Evolutionary conservation across 495 filamentous ascomycete species (phyloP).

Genomic region (Penicillium simplicissimum): DNA sequence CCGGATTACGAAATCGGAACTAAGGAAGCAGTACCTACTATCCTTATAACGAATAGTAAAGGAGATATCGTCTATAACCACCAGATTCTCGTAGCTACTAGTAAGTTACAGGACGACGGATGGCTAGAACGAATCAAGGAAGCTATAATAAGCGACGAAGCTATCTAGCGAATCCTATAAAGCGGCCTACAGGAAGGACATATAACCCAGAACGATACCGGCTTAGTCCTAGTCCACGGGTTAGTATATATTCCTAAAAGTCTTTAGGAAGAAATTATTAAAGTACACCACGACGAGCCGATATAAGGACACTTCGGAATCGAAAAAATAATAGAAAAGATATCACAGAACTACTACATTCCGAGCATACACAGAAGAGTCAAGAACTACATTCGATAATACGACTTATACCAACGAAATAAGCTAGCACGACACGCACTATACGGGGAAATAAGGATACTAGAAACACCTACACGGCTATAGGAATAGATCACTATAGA

Average conservation of each 20-base stretch:
- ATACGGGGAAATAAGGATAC: too few species aligned
- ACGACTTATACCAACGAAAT: background rate
- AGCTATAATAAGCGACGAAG: background rate
- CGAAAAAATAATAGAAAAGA: background rate
- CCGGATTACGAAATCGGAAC: background rate
- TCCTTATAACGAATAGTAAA: background rate
- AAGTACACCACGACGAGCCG: background rate
- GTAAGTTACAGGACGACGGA: background rate
- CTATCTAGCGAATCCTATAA: background rate
- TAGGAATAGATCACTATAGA: too few species aligned
- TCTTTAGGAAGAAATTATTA: background rate
- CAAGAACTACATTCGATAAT: background rate
- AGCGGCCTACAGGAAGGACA: background rate
- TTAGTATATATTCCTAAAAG: background rate
- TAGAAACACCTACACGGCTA: too few species aligned
- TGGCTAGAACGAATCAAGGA: background rate
- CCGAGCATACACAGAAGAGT: background rate
- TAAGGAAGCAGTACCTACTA: background rate
- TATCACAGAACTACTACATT: background rate
- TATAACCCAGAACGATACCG: too few species aligned
- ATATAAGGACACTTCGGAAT: background rate
- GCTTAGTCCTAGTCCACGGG: background rate
- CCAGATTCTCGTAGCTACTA: background rate
- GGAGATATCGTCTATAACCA: background rate
- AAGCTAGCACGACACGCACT: background rate